Base-by-base conservation (phyloP, 2,329 filamentous ascomycete species). In the Talaromyces sp. region DNA sequence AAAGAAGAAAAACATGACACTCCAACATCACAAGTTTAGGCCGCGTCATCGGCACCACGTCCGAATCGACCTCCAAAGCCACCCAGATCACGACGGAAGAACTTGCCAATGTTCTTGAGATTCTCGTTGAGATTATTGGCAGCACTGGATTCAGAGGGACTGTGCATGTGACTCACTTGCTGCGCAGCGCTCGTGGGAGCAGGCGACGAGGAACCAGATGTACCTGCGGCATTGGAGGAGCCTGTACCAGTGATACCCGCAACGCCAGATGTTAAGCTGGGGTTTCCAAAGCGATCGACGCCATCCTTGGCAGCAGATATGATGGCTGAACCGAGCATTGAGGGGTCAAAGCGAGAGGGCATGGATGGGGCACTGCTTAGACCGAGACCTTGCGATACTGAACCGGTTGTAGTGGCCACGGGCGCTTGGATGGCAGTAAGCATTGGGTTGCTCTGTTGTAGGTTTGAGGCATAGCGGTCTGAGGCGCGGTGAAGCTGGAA, bases 51-150 rank as follows among this genome's bases (percentile, higher is more conserved):
- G 16, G 51, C 43, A 16, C 52, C 58, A 33, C 58, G 56, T 42
- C 88, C 89, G 70, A 92, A 92, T 60, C 88, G 77, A 10, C 83
- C 84, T 2, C 89, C 87, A 58, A 93, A 82, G 2, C 86, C 85
- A 27, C 89, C 89, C 58, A 93, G 86, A 76, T 97, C 93, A 58
- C 93, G 80, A 57, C 88, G 86, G 78, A 97, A 97, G 76, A 97
- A 97, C 75, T 96, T 97, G 20, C 93, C 93, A 74, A 99, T 90
- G 70, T 91, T 96, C 77, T 91, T 92, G 73, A 97, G 71, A 73
- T 97, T 97, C 74, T 96, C 92, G 69, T 97, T 96, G 59, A 97
- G 83, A 47, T 88, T 90, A 7, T 83, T 84, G 65, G 87, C 85
- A 49, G 84, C 65, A 36, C 61, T 63, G 30, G 60, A 58, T 48